Evolutionary conservation across 805 yeast species (phyloP), one percentile per base, ranked within the genome.

Genomic region (Myxozyma lipomycoides): DNA sequence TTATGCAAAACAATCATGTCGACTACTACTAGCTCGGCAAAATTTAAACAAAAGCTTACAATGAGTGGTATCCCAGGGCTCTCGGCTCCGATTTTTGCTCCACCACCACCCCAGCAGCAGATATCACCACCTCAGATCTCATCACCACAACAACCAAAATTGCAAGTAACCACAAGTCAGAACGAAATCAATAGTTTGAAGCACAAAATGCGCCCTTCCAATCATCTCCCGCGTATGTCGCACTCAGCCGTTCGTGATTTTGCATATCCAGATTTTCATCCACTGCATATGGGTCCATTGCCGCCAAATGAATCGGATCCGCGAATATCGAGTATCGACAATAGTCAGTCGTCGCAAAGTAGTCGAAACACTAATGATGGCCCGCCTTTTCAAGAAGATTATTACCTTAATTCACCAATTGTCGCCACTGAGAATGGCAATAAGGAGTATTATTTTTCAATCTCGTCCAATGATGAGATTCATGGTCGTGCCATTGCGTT

Each of bases 401-500:
- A 62, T 24, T 70, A 66, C 43, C 46, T 65, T 25, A 56, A 55
- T 7, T 55, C 64, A 17, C 70, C 70, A 5, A 58, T 58, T 1
- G 51, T 49, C 45, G 49, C 43, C 40, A 54, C 40, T 7, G 19
- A 35, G 38, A 17, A 35, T 21, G 38, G 38, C 6, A 17, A 62
- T 50, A 69, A 73, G 58, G 72, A 74, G 61, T 64, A 48, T 35
- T 48, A 50, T 40, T 57, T 56, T 40, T 51, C 58, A 4, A 58
- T 56, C 24, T 43, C 56, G 22, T 46, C 56, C 26, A 48, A 41
- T 22, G 71, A 68, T 56, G 78, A 74, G 56, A 70, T 75, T n/a
- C 73, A 76, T 62, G 71, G 81, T 53, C 74, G 78, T 49, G 98
- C 98, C 0, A 73, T 89, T 24, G 97, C 97, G 0, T 66, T 93